phyloP scores from a whole-genome alignment of 495 filamentous ascomycete genomes.

The Melanomma pulvis-pyrius region DNA sequence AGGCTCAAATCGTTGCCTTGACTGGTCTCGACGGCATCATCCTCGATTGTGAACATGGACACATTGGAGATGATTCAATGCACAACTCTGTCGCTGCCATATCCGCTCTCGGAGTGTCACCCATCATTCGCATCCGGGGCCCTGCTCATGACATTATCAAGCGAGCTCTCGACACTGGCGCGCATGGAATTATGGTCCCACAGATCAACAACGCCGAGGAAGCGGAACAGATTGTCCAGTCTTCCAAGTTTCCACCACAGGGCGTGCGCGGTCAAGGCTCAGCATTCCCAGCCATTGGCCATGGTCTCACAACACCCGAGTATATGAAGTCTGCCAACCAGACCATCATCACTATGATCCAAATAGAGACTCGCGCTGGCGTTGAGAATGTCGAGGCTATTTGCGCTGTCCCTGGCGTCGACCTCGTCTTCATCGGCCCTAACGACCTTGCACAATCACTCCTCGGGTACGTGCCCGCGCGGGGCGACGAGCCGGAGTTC shows the following conservation, averaged over 20 bases:
- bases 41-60: not conserved
- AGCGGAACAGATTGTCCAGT: not conserved
- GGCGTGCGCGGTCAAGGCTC: not conserved
- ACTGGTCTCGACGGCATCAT: conserved; percentile 6
- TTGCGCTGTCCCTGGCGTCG: not conserved
- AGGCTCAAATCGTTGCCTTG: conserved; percentile 5
- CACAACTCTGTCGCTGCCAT: conserved; percentile 3
- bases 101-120: not conserved
- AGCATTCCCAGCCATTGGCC: conserved; percentile 1
- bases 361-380: not conserved
- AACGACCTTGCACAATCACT: conserved; percentile 4
- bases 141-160: conserved; percentile 3
- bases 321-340: conserved; percentile 1
- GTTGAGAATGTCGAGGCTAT: conserved; percentile 5
- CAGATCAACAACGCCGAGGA: conserved; percentile 5
- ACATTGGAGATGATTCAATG: not conserved
- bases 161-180: conserved; percentile 1
- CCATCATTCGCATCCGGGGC: not conserved
- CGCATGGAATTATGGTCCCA: conserved; percentile 1
- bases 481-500: not conserved
- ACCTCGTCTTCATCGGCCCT: not conserved
- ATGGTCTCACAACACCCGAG: conserved; percentile 3
- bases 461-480: not conserved
- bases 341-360: conserved; percentile 5
- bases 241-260: not conserved